Conservation (phyloP, 441 rosid species). For the Mallotus japonicus region DNA sequence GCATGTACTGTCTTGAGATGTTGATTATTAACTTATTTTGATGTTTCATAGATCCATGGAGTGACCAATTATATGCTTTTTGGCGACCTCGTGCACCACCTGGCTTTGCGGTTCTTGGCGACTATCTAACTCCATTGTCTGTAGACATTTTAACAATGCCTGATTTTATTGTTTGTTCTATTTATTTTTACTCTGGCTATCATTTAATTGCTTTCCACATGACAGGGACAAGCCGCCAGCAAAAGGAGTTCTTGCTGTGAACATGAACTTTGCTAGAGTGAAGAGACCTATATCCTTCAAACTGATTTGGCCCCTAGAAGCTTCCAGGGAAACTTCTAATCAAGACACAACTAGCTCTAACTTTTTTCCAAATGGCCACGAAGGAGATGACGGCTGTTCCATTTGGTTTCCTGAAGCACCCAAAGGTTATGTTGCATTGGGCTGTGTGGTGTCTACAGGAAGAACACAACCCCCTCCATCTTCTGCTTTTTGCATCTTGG, state of each 20-base stretch:
- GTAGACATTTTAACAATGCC: slow-evolving; percentile 31
- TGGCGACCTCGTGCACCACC: slow-evolving; percentile 97
- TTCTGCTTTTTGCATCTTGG: slow-evolving; percentile 73
- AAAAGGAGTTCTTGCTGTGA: slow-evolving; percentile 87
- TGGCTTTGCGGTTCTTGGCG: slow-evolving; percentile 96
- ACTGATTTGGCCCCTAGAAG: slow-evolving; percentile 64
- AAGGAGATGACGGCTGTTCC: slow-evolving; percentile 46
- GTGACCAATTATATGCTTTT: slow-evolving; percentile 69
- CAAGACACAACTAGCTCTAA: slow-evolving; percentile 26
- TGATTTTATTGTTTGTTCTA: slow-evolving; percentile 20
- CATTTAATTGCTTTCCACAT: slow-evolving; percentile 29
- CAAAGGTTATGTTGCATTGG: slow-evolving; percentile 79
- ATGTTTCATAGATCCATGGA: slow-evolving; percentile 52
- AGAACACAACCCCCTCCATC: slow-evolving; percentile 64
- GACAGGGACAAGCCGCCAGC: slow-evolving; percentile 98
- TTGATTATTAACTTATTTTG: slow-evolving; percentile 27
- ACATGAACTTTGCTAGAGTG: slow-evolving; percentile 75
- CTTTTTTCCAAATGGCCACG: slow-evolving; percentile 22
- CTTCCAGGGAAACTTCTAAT: slow-evolving; percentile 43
- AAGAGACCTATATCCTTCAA: slow-evolving; percentile 81
- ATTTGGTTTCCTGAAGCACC: slow-evolving; percentile 98
- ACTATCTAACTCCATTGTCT: slow-evolving; percentile 85
- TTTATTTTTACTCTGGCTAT: slow-evolving; percentile 10
- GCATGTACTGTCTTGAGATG: slow-evolving; percentile 18
- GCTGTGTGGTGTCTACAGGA: slow-evolving; percentile 84